phyloP scores from a whole-genome alignment of 176 grass and related monocot species.

The Cocos nucifera region DNA sequence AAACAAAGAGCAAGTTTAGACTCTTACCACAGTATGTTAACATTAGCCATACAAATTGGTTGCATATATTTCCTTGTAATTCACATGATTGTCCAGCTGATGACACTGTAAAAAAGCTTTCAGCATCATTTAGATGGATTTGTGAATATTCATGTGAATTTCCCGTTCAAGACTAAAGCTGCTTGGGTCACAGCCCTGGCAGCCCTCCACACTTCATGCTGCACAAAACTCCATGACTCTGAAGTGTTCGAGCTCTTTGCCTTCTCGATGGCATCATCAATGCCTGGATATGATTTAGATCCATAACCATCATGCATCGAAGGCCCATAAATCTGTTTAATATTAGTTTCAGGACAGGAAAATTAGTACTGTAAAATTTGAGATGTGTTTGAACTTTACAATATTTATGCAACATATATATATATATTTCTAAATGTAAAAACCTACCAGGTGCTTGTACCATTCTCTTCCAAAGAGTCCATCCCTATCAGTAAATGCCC shows the following conservation, averaged over 20 bases:
- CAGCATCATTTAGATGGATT: too few species aligned
- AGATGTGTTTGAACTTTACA: too few species aligned
- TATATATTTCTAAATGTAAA: background rate
- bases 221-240: slow-evolving; percentile 47
- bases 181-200: slow-evolving; percentile 62
- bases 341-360: background rate
- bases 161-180: slow-evolving; percentile 51
- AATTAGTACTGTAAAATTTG: too few species aligned
- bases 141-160: slow-evolving; percentile 38
- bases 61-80: too few species aligned
- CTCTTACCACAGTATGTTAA: too few species aligned
- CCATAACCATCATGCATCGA: slow-evolving; percentile 57
- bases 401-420: background rate
- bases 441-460: slow-evolving; percentile 80
- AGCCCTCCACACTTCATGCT: slow-evolving; percentile 72
- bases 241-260: slow-evolving; percentile 50
- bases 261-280: slow-evolving; percentile 46
- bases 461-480: slow-evolving; percentile 48
- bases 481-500: slow-evolving; percentile 67
- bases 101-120: too few species aligned
- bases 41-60: too few species aligned
- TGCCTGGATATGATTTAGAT: slow-evolving; percentile 43
- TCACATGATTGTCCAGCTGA: too few species aligned
- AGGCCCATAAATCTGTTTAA: slow-evolving; percentile 49
- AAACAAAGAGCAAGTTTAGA: too few species aligned